Conservation (phyloP, 2,329 filamentous ascomycete genomes). For the Aspergillus tubingensis region DNA sequence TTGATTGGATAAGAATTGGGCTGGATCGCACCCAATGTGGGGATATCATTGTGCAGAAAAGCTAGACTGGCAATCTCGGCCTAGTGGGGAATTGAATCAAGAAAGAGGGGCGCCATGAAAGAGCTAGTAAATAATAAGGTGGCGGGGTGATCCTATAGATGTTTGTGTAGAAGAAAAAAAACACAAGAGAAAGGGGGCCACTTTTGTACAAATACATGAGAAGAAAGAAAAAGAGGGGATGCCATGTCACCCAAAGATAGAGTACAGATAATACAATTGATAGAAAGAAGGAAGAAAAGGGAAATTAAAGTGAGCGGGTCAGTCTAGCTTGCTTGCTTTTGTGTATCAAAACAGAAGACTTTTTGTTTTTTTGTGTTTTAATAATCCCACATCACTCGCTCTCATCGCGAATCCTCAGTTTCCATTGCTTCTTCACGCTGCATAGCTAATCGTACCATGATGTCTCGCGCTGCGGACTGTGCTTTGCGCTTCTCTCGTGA, state of each 20-base stretch:
- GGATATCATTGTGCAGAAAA: not conserved
- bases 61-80: not conserved
- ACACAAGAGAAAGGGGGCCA: not conserved
- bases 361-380: not conserved
- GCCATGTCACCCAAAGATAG: not conserved
- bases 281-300: constrained; percentile 7
- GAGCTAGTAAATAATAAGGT: not conserved
- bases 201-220: not conserved
- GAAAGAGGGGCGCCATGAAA: not conserved
- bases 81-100: not conserved
- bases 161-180: not conserved
- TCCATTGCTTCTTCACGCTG: constrained; percentile 44
- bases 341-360: not conserved
- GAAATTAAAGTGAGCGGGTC: not conserved
- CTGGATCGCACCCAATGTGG: not conserved
- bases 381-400: not conserved
- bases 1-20: not conserved
- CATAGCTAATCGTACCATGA: constrained; percentile 39
- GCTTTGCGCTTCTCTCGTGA: constrained; percentile 34
- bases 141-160: too few relatives aligned
- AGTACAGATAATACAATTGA: constrained; percentile 16
- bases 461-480: constrained; percentile 37
- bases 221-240: constrained; percentile 1
- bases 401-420: constrained; percentile 28
- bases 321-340: not conserved